Evolutionary conservation across 768 basidiomycete species (phyloP).

Genomic region (Flagelloscypha sp.): DNA sequence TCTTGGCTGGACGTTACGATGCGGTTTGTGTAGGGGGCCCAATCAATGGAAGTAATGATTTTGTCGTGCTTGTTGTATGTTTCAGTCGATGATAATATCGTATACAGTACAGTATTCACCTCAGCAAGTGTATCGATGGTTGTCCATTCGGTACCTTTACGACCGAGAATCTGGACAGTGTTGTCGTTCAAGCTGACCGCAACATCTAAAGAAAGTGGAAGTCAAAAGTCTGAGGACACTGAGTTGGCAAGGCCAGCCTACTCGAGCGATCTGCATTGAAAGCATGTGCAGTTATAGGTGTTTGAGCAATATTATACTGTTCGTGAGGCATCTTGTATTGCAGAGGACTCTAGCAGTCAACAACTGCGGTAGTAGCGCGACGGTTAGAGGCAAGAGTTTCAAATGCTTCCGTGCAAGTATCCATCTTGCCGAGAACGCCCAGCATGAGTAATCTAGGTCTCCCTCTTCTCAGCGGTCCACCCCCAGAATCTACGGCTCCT

Average conservation of each 20-base stretch:
- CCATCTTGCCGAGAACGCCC: not conserved
- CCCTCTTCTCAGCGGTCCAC: conserved; percentile 65
- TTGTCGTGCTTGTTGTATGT: conserved; percentile 86
- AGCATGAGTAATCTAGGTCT: conserved; percentile 35
- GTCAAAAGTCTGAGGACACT: conserved; percentile 1
- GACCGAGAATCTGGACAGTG: conserved; percentile 75
- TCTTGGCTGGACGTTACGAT: conserved; percentile 99
- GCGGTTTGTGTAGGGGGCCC: conserved; percentile 94
- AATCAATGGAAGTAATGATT: conserved; percentile 94
- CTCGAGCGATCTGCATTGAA: conserved; percentile 86
- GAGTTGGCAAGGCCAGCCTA: conserved; percentile 33
- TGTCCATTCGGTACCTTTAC: conserved; percentile 61
- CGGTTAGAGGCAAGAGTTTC: no score
- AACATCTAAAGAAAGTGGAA: conserved; percentile 51
- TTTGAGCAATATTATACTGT: conserved; percentile 69
- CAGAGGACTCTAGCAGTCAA: no score
- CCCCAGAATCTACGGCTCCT: conserved; percentile 22
- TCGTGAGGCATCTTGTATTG: conserved; percentile 62
- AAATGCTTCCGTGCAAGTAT: no score
- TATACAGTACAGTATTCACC: conserved; percentile 42
- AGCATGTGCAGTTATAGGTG: conserved; percentile 81
- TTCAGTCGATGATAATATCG: no score
- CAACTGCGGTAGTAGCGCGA: no score
- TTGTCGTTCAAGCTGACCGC: conserved; percentile 87
- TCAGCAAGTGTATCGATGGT: conserved; percentile 74